Conservation (phyloP, 2,329 filamentous ascomycete species). For the Tolypocladium album region DNA sequence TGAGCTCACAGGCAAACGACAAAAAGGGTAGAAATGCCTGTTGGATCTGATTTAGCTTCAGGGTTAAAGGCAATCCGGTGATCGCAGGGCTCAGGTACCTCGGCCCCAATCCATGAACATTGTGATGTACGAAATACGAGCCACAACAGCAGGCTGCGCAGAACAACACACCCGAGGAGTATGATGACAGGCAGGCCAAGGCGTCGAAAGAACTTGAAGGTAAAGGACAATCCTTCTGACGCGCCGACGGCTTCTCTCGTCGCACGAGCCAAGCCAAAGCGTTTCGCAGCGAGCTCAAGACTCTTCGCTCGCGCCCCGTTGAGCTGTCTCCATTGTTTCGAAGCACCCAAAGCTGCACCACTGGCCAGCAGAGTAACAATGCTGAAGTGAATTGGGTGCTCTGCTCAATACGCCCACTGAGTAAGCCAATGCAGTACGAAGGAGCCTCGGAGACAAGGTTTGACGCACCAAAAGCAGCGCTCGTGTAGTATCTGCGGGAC, state of each 20-base stretch:
- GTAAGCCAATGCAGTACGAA: background rate
- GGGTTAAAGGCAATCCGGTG: background rate
- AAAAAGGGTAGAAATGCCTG: background rate
- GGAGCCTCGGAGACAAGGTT: background rate
- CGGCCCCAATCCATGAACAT: slow-evolving; percentile 17
- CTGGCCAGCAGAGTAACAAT: background rate
- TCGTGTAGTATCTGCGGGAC: background rate
- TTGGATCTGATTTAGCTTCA: background rate
- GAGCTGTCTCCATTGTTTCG: background rate
- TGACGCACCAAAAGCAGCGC: background rate
- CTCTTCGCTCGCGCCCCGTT: too few relatives aligned
- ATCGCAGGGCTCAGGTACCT: slow-evolving; percentile 12
- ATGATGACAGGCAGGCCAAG: background rate
- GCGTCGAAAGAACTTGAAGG: background rate
- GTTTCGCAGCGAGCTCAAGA: background rate
- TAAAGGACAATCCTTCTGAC: background rate
- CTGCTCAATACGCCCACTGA: background rate
- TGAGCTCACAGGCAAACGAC: background rate
- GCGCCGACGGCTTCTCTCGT: background rate
- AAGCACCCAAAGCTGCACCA: background rate
- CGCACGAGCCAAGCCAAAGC: background rate
- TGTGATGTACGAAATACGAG: slow-evolving; percentile 20
- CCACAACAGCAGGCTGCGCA: slow-evolving; percentile 17
- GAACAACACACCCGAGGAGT: slow-evolving; percentile 1
- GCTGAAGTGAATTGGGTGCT: background rate